Percentiles rank a stretch among this genome's conserved stretches.
These are phyloP conservation scores for Globisporangium acanthophoron DNA, from an alignment of 352 stramenopile species.

Conservation along the genomic window DNA sequence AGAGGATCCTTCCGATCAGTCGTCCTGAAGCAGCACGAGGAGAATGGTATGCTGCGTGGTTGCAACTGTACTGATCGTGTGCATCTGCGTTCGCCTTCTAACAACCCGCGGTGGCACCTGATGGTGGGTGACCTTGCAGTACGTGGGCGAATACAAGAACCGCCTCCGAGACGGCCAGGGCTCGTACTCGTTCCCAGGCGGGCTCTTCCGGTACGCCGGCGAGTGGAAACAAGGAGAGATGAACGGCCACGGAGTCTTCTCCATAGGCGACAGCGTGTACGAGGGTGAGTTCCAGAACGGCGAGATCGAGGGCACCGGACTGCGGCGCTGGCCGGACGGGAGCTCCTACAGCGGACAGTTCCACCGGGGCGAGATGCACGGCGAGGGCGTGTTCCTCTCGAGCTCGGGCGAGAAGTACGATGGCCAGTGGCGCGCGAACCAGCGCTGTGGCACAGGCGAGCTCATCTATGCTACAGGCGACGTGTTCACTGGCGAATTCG, in stretches of 20 bases:
- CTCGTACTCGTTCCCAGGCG: constrained; percentile 38
- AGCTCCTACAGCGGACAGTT: constrained; percentile 61
- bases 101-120: too few relatives aligned
- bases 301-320: constrained; percentile 54
- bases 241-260: constrained; percentile 40
- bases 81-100: too few relatives aligned
- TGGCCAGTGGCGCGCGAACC: constrained; percentile 46
- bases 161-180: constrained; percentile 40
- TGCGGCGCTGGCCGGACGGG: constrained; percentile 49
- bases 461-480: constrained; percentile 23
- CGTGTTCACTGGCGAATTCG: constrained; percentile 41
- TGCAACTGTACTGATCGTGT: too few relatives aligned
- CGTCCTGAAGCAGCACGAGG: too few relatives aligned
- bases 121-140: constrained; percentile 13
- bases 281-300: constrained; percentile 49
- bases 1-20: too few relatives aligned
- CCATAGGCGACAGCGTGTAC: constrained; percentile 23
- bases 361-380: constrained; percentile 40
- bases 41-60: too few relatives aligned
- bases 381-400: constrained; percentile 39
- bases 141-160: constrained; percentile 34
- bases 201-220: constrained; percentile 57
- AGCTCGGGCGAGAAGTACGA: constrained; percentile 44
- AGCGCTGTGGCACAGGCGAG: constrained; percentile 34
- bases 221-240: constrained; percentile 60